phyloP scores from a whole-genome alignment of 352 stramenopile species.

The Pythium aquatile region DNA sequence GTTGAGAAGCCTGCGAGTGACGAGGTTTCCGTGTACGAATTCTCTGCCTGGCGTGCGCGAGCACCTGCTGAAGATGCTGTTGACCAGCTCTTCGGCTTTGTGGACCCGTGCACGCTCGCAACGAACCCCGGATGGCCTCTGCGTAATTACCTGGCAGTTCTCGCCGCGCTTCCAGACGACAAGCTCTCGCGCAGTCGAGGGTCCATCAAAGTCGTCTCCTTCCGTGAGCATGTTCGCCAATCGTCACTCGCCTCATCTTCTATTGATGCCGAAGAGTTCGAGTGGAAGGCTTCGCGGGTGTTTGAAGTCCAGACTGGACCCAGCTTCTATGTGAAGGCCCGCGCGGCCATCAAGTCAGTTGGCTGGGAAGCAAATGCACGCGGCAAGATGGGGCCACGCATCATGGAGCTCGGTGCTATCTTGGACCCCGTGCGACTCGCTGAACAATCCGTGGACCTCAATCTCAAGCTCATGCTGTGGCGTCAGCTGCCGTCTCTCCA shows the following conservation, averaged over 20 bases:
- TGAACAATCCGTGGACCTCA: slow-evolving; percentile 96
- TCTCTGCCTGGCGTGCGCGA: slow-evolving; percentile 17
- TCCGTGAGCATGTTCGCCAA: slow-evolving; percentile 72
- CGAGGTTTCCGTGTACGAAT: slow-evolving; percentile 15
- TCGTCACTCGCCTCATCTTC: slow-evolving; percentile 12
- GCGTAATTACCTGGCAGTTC: slow-evolving; percentile 80
- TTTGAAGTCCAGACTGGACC: slow-evolving; percentile 47
- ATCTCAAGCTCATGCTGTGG: slow-evolving; percentile 99
- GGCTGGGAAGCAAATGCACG: slow-evolving; percentile 79
- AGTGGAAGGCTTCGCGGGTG: slow-evolving; percentile 56
- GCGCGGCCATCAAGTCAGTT: slow-evolving; percentile 30
- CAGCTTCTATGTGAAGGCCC: slow-evolving; percentile 18
- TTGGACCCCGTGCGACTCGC: slow-evolving; percentile 89
- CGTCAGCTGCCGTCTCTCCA: slow-evolving; percentile 94
- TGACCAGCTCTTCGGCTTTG: slow-evolving; percentile 80
- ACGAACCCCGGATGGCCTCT: slow-evolving; percentile 86
- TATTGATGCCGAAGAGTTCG: slow-evolving; percentile 36
- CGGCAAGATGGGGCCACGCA: slow-evolving; percentile 67
- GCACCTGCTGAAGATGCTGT: not conserved
- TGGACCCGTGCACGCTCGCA: slow-evolving; percentile 80
- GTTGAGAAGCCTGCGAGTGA: slow-evolving; percentile 36
- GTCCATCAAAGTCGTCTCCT: slow-evolving; percentile 56
- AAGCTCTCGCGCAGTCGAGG: slow-evolving; percentile 33
- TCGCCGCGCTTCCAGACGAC: slow-evolving; percentile 38
- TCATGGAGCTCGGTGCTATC: slow-evolving; percentile 71